Percentiles rank a stretch among this genome's conserved stretches.
Evolutionary conservation across 768 basidiomycete species (phyloP).

Genomic region (Cubamyces sp.): DNA sequence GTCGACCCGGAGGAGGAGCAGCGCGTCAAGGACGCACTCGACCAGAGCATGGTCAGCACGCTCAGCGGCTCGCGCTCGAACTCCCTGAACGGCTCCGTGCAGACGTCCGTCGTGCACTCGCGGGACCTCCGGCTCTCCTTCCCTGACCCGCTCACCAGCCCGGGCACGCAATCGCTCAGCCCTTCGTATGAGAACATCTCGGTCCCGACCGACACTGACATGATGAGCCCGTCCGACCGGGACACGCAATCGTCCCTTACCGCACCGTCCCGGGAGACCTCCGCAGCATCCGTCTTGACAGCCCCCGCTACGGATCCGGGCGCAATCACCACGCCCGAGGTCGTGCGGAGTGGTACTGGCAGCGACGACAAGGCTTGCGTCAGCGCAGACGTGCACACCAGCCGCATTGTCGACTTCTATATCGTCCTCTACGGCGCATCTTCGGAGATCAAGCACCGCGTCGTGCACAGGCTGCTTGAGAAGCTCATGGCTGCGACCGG

Average conservation of each 20-base stretch:
- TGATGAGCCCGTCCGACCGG: conserved; percentile 29
- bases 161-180: conserved; percentile 58
- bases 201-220: conserved; percentile 41
- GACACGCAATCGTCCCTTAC: conserved; percentile 23
- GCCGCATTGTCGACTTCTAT: conserved; percentile 51
- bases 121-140: conserved; percentile 82
- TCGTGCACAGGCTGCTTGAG: conserved; percentile 61
- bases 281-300: conserved; percentile 8
- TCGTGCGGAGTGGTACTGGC: conserved; percentile 27
- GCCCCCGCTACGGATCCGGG: conserved; percentile 40
- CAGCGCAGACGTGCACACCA: conserved; percentile 21
- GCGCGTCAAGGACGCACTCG: conserved; percentile 71
- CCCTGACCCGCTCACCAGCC: conserved; percentile 74
- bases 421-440: conserved; percentile 71
- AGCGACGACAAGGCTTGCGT: conserved; percentile 17
- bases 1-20: conserved; percentile 63
- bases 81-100: conserved; percentile 48
- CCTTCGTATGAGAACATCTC: conserved; percentile 60
- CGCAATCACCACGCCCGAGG: conserved; percentile 41
- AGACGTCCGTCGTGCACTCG: conserved; percentile 56
- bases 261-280: not conserved
- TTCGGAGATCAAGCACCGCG: conserved; percentile 60
- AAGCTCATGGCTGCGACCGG: conserved; percentile 49
- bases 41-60: conserved; percentile 84
- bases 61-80: conserved; percentile 70